Evolutionary conservation across 345 rosid genomes (phyloP), one percentile per base, ranked within the genome.

Genomic region (Microcos paniculata): DNA sequence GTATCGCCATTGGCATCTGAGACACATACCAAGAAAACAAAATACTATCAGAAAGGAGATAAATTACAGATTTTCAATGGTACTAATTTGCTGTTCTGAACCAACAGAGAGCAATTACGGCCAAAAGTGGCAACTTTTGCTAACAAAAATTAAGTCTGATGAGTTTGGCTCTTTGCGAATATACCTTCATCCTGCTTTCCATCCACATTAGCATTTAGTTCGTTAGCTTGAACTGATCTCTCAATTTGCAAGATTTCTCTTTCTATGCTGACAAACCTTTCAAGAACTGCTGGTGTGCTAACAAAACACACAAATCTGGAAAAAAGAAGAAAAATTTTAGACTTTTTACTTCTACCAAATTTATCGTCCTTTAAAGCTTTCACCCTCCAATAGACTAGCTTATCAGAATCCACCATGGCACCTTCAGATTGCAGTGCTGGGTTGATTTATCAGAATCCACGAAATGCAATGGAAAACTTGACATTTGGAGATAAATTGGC

Each of bases 241-340:
- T 92, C 91, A 51, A 92, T 90, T 80, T 94, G 93, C 82, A 76
- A 76, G 64, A 94, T 94, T 87, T 94, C 97, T 42, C 77, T 88
- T 82, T 94, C 98, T 35, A 94, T 43, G 45, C 66, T 75, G 58
- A 88, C 92, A 71, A 94, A 92, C 78, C 98, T 84, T 86, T 92
- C 98, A n/a, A 94, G 92, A 65, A 92, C 89, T 23, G 93, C 96
- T 15, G 98, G 98, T 35, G 97, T 90, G 77, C 89, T 86, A 69
- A 92, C 97, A 38, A 94, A 94, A 43, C 92, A 86, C 68, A 94
- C 96, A 85, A 94, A 94, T 84, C 96, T 93, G 87, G 43, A 28
- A 74, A 45, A 24, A 4, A 26, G 52, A 38, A n/a, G 45, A 69
- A 67, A 35, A 6, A 49, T 31, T 8, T 15, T 26, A 72, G 64